phyloP scores from a whole-genome alignment of 2,329 filamentous ascomycete species.

The Penicillium sp. region DNA sequence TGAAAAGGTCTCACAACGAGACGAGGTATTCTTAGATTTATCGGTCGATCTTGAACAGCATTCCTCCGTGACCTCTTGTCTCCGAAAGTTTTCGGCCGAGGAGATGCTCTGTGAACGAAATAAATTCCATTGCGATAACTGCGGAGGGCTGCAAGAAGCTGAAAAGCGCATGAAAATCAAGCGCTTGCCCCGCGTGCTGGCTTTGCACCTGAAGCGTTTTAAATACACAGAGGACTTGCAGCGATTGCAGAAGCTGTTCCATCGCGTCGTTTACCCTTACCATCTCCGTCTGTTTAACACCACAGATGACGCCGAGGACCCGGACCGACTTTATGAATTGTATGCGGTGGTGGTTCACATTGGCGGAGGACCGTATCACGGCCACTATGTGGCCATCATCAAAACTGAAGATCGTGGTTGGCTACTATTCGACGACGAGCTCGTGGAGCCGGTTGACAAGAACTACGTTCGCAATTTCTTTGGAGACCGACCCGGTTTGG shows the following conservation, averaged over 20 bases:
- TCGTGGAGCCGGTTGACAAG: slow-evolving; percentile 97
- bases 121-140: slow-evolving; percentile 98
- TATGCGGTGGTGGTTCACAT: slow-evolving; percentile 98
- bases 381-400: slow-evolving; percentile 96
- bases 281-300: slow-evolving; percentile 97
- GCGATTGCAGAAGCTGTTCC: slow-evolving; percentile 91
- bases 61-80: slow-evolving; percentile 90
- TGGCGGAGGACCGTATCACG: slow-evolving; percentile 92
- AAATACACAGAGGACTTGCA: slow-evolving; percentile 97
- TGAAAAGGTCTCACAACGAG: slow-evolving; percentile 89
- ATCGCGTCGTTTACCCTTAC: slow-evolving; percentile 95
- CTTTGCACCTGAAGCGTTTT: slow-evolving; percentile 92
- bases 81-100: slow-evolving; percentile 94
- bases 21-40: slow-evolving; percentile 92
- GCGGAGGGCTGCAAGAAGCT: slow-evolving; percentile 91
- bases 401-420: slow-evolving; percentile 95
- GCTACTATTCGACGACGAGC: slow-evolving; percentile 96
- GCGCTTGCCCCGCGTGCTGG: slow-evolving; percentile 83
- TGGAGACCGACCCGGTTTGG: slow-evolving; percentile 84
- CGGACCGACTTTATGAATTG: slow-evolving; percentile 89
- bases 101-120: slow-evolving; percentile 98
- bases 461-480: slow-evolving; percentile 97
- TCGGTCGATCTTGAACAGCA: slow-evolving; percentile 96
- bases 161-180: slow-evolving; percentile 99
- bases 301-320: slow-evolving; percentile 89